These are phyloP conservation scores for Neophaeococcomyces mojaviensis DNA, from an alignment of 2,329 filamentous ascomycete genomes.

Conservation along the genomic window DNA sequence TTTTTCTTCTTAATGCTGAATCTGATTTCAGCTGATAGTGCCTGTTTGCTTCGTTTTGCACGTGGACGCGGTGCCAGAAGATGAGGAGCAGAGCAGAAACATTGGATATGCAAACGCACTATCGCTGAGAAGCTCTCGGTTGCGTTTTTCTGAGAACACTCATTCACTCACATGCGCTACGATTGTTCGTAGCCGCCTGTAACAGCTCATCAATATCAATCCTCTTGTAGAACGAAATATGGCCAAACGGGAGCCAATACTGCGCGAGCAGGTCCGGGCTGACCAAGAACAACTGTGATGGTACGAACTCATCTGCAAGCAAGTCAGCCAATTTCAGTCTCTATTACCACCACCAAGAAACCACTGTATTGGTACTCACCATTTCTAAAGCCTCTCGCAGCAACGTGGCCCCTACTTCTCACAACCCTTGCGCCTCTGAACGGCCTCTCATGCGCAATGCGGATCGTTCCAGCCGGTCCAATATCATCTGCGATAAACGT, in stretches of 20 bases:
- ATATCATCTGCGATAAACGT: slow-evolving; percentile 77
- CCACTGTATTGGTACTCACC: slow-evolving; percentile 59
- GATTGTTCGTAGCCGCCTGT: slow-evolving; percentile 11
- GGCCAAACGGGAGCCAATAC: slow-evolving; percentile 60
- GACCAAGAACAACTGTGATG: slow-evolving; percentile 69
- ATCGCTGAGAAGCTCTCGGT: too few species aligned
- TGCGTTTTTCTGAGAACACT: background rate
- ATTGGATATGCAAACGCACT: too few species aligned
- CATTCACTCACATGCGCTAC: background rate
- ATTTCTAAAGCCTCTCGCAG: slow-evolving; percentile 60
- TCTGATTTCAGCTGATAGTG: too few species aligned
- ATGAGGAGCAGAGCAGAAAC: too few species aligned
- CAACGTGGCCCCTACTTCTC: slow-evolving; percentile 68
- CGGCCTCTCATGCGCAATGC: slow-evolving; percentile 55
- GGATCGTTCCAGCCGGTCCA: slow-evolving; percentile 56
- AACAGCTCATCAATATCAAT: slow-evolving; percentile 36
- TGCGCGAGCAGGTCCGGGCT: slow-evolving; percentile 71
- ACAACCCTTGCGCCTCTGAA: slow-evolving; percentile 73
- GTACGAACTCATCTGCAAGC: slow-evolving; percentile 61
- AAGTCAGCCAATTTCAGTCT: slow-evolving; percentile 11
- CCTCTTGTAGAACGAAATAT: slow-evolving; percentile 38
- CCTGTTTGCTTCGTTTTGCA: too few species aligned
- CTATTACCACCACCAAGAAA: too few species aligned
- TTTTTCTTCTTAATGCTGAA: too few species aligned
- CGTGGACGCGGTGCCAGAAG: too few species aligned